Conservation (phyloP, 2,329 filamentous ascomycete species). For the Exophiala spinifera region DNA sequence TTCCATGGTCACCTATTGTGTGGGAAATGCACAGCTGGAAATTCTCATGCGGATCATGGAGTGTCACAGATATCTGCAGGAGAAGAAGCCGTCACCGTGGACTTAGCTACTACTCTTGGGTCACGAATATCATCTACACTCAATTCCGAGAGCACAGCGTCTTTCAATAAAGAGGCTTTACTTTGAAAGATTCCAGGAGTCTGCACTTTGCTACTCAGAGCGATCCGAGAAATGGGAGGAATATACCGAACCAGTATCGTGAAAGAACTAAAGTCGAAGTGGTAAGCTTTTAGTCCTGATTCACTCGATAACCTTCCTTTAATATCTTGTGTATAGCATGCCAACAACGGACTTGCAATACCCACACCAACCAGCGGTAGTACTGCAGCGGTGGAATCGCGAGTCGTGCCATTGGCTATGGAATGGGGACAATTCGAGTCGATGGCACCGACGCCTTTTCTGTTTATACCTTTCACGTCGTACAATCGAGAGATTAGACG, state of each 20-base stretch:
- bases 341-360: constrained; percentile 91
- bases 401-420: constrained; percentile 80
- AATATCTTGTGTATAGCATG: constrained; percentile 52
- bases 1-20: no score
- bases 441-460: constrained; percentile 93
- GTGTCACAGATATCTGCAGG: constrained; percentile 67
- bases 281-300: neutral
- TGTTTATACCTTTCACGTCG: no score
- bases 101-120: constrained; percentile 77
- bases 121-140: constrained; percentile 83
- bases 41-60: no score
- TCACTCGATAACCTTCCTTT: neutral
- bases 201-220: constrained; percentile 85
- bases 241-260: constrained; percentile 97
- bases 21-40: no score
- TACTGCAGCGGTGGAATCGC: constrained; percentile 90
- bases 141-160: constrained; percentile 94
- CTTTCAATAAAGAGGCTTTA: constrained; percentile 84
- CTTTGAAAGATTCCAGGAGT: constrained; percentile 83
- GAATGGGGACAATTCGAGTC: constrained; percentile 84
- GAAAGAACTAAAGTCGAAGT: constrained; percentile 67
- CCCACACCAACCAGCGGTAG: constrained; percentile 86
- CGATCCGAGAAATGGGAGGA: constrained; percentile 76
- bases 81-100: constrained; percentile 90
- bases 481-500: no score